Conservation (phyloP, 345 rosid species). For the Eucalyptus grandis region DNA sequence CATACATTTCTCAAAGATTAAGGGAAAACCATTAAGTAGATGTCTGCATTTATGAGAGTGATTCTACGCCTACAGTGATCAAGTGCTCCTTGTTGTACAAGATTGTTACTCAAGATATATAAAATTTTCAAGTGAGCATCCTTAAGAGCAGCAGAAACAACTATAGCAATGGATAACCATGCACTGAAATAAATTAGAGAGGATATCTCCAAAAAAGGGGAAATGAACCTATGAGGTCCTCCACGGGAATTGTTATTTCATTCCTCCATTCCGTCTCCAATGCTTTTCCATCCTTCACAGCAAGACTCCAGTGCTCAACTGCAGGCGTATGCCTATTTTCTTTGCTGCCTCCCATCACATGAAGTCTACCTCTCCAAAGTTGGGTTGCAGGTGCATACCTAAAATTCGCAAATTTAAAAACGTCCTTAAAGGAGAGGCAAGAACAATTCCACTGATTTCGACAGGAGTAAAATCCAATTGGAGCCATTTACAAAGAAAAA, state of each 20-base stretch:
- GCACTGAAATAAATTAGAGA: background rate
- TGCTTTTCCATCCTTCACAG: constrained; percentile 82
- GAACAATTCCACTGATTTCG: background rate
- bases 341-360: constrained; percentile 98
- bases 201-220: background rate
- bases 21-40: background rate
- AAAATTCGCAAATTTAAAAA: background rate
- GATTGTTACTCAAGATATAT: background rate
- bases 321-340: constrained; percentile 87
- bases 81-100: background rate
- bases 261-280: constrained; percentile 77
- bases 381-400: constrained; percentile 99
- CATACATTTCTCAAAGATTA: background rate
- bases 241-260: constrained; percentile 90
- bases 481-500: background rate
- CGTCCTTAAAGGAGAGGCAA: background rate
- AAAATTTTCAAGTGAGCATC: background rate
- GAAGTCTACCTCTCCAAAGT: constrained; percentile 97
- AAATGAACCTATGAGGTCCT: constrained; percentile 88
- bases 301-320: constrained; percentile 86
- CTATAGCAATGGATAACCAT: background rate
- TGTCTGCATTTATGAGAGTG: background rate
- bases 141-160: background rate
- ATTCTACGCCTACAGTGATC: background rate
- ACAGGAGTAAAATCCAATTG: background rate